Evolutionary conservation across 2,329 filamentous ascomycete genomes (phyloP), one percentile per base, ranked within the genome.

Genomic region (Calonectria leucothoes): DNA sequence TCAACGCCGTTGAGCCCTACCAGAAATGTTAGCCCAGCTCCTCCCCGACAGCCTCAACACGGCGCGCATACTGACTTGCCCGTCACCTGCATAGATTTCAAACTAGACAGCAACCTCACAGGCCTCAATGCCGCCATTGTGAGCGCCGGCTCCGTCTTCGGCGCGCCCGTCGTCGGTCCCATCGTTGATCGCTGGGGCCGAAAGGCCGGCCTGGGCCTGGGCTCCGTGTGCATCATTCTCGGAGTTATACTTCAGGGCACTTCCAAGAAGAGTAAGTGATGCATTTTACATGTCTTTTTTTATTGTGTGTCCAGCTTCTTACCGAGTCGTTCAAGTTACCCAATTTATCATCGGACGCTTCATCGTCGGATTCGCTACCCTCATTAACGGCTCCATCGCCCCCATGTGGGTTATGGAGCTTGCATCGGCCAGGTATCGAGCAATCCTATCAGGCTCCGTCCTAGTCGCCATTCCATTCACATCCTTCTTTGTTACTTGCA

Each of bases 391-490:
- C 20, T 66, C 66, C 7, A 69, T 69, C n/a, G 66, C 70, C 27
- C 70, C 70, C 4, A 69, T 66, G 57, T 72, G 70, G 70, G 66
- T 72, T 1, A 72, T 72, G 70, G 70, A 72, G 31, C 35, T 72
- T 14, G 59, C 65, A 29, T 25, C 70, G 3, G 57, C 59, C 11
- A 72, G 25, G 25, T 72, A 72, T 55, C 68, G 59, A 65, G 52
- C 70, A 29, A 65, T 69, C n/a, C 64, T 71, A 8, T 68, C 69
- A 20, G 57, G 64, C 42, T 68, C 69, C 20, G 63, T 71, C 23
- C 39, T 71, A 15, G 55, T 71, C 12, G 55, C 69, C 8, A 66
- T 71, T 33, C 69, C 63, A 10, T 68, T 71, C 25, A 71, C 69
- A n/a, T 71, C 63, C 3, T 68, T 71, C 35, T 31, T 71, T 14